These are phyloP conservation scores for Pichia sp. DNA, from an alignment of 1,139 yeast genomes.

Conservation along the genomic window DNA sequence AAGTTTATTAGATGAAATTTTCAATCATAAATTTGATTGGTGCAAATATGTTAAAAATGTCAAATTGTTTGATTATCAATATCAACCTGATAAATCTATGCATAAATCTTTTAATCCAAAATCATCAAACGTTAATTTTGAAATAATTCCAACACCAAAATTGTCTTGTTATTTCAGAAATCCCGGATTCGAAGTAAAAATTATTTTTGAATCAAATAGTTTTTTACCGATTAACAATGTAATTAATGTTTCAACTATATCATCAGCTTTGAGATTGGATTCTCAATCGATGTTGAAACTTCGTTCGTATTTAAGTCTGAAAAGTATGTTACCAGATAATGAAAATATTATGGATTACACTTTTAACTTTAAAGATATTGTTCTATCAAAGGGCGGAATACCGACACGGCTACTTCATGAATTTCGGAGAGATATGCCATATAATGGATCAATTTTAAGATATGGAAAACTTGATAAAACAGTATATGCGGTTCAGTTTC, in stretches of 20 bases:
- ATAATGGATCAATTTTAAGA: conserved; percentile 3
- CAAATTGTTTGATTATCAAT: conserved; percentile 3
- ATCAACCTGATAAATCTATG: background rate
- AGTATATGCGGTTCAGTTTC: conserved; percentile 9
- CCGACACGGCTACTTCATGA: background rate
- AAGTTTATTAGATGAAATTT: conserved; percentile 11
- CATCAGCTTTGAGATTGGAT: conserved; percentile 1
- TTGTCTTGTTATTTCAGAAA: background rate
- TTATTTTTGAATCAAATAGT: background rate
- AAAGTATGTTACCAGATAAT: conserved; percentile 1
- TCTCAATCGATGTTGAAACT: background rate
- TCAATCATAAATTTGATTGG: conserved; percentile 6
- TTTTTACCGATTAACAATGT: background rate
- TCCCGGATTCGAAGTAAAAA: conserved; percentile 1
- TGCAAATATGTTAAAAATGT: background rate
- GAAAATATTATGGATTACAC: background rate
- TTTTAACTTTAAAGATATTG: conserved; percentile 3
- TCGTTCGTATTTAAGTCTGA: background rate
- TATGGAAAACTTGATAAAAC: conserved; percentile 8
- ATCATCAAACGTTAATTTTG: background rate
- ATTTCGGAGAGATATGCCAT: background rate
- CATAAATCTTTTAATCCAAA: background rate
- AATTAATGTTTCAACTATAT: background rate
- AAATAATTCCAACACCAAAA: background rate
- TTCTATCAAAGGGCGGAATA: background rate